Evolutionary conservation across 2,329 filamentous ascomycete genomes (phyloP), one percentile per base, ranked within the genome.

Genomic region (Fusarium floridanum): DNA sequence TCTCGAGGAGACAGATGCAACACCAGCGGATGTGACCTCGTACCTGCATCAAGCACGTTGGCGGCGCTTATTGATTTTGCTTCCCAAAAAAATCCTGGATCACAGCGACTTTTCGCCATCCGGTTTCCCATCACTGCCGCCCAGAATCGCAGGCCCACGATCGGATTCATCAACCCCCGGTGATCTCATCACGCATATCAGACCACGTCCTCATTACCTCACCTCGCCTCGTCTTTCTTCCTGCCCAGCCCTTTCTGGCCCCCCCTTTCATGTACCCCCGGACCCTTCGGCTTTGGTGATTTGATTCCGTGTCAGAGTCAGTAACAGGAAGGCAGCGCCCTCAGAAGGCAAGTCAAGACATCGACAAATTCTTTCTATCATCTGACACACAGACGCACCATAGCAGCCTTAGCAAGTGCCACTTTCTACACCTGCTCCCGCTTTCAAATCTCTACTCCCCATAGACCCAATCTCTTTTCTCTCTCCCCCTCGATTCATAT

Each of bases 151-250:
- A 57, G 45, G 22, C 34, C 56, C 36, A 61, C 29, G 59, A 66
- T 64, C 57, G 36, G 32, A 45, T 64, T 64, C 60, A 20, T 32
- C 64, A 16, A 68, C 34, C 64, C 62, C 68, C 53, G 70, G 74
- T 72, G 67, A 76, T 72, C 74, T 78, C 76, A 78, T 76, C 65
- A 37, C 68, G 64, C 73, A 75, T 71, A 76, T 78, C 77, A 78
- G 77, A 71, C 77, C 77, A 78, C 77, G 29, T 71, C 64, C 66
- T 45, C 68, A 55, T 72, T 67, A 59, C 72, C 74, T 76, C 67
- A 70, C 64, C 43, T 67, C 29, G 22, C 64, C 37, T 66, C 60
- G 43, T 50, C 37, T 59, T 60, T 57, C 61, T 41, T 34, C 34
- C 36, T 60, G 16, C 63, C 22, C 16, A 22, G 20, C 29, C 50